Base-by-base conservation (phyloP, 164 flowering plant genomes). In the Warburgia ugandensis region DNA sequence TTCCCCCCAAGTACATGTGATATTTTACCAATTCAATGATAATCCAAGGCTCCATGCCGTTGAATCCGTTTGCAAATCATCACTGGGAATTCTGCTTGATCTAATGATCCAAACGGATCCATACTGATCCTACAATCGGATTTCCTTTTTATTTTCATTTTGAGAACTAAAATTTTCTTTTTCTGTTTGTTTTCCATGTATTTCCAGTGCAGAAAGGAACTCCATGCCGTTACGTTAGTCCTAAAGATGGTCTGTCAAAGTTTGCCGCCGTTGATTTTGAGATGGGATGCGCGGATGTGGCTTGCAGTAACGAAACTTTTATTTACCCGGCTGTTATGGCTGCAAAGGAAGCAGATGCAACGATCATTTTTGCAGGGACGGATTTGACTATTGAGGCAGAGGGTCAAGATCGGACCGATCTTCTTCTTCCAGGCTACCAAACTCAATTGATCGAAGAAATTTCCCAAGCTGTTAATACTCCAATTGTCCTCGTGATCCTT, bases 381-480 rank as follows among this genome's bases (percentile, higher is more conserved):
- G 75, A 74, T 55, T 49, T 61, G n/a, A 52, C 59, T 3, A 59
- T 68, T 28, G 82, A 77, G 55, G 59, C 49, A 4, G 79, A 77
- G 57, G 22, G 61, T 20, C 25, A 45, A 40, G 79, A 77, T 23
- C 53, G 77, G 1, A 41, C 21, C 6, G 67, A 68, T 27, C 56
- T 77, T 28, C 26, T 33, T 1, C 70, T 77, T 7, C 82, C 82
- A 0, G 77, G 77, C 2, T 30, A 60, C 19, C 74, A 73, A 40
- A 48, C 54, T 21, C 40, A n/a, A 5, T 61, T 71, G 9, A 50
- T 71, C 30, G 49, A 19, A 0, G 48, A 43, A 11, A 65, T 77
- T 28, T 65, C 72, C 1, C 35, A 17, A 1, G 76, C 56, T n/a
- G 32, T 74, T 0, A 65, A 57, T 29, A 56, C 56, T 31, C 74